Conservation (phyloP, 129 eudicot genomes). For the Helichrysum umbraculigerum region DNA sequence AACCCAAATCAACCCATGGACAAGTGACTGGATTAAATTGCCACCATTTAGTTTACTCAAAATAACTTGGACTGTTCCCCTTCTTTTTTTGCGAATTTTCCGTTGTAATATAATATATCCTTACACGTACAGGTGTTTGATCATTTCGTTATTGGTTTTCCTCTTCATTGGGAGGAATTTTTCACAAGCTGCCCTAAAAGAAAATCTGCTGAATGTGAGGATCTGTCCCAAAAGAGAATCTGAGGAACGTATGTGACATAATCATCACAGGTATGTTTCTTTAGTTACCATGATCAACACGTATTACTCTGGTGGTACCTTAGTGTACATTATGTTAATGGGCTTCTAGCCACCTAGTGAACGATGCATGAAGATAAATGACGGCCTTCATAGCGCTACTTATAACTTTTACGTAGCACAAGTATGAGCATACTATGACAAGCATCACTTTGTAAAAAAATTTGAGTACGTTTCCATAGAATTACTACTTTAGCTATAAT, state of each 20-base stretch:
- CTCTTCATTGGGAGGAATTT: conserved; percentile 50
- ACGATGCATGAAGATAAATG: neutral
- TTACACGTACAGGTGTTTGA: conserved; percentile 39
- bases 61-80: neutral
- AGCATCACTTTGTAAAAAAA: neutral
- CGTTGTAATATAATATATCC: no score
- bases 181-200: conserved; percentile 34
- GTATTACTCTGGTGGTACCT: no score
- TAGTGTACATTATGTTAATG: no score
- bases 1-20: neutral
- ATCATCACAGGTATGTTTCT: no score
- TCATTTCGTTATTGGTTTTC: conserved; percentile 59
- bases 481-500: neutral
- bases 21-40: neutral
- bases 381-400: neutral
- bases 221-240: no score
- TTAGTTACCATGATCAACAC: no score
- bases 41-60: neutral
- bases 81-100: neutral
- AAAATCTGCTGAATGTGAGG: conserved; percentile 21
- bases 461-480: neutral
- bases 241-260: no score
- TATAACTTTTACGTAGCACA: neutral
- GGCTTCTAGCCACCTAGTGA: no score
- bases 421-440: neutral